phyloP scores from a whole-genome alignment of 495 filamentous ascomycete genomes.

The Penicillium daleae region DNA sequence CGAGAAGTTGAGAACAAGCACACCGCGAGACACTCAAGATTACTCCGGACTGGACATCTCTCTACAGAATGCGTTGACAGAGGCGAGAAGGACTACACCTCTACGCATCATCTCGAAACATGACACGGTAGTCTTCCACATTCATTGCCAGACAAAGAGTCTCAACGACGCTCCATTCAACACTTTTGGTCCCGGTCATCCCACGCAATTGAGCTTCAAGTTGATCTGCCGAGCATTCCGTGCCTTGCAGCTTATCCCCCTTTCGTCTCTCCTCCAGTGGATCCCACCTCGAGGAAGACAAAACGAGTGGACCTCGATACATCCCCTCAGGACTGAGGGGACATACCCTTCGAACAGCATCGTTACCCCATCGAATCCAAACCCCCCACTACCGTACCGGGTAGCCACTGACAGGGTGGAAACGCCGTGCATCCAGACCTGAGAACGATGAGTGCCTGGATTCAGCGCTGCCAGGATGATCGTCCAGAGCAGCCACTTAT shows the following conservation, averaged over 20 bases:
- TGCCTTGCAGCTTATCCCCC: conserved; percentile 31
- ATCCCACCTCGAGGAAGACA: not conserved
- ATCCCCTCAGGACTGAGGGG: conserved; percentile 31
- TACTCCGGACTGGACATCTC: not conserved
- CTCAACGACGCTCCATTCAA: not conserved
- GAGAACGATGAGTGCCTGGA: conserved; percentile 34
- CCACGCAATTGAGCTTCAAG: conserved; percentile 3
- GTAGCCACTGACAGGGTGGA: conserved; percentile 15
- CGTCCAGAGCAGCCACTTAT: conserved; percentile 32
- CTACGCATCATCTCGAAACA: not conserved
- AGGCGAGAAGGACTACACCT: not conserved
- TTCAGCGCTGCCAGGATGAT: conserved; percentile 30
- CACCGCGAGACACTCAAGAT: not conserved
- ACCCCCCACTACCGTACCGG: conserved; percentile 6
- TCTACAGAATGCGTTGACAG: not conserved
- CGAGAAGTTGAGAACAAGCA: not conserved
- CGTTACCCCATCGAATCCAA: conserved; percentile 17
- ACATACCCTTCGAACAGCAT: conserved; percentile 27
- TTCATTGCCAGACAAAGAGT: not conserved
- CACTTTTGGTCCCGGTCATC: conserved; percentile 5
- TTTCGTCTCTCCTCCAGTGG: conserved; percentile 12
- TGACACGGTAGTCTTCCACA: not conserved
- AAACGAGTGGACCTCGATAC: conserved; percentile 26
- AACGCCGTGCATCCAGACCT: conserved; percentile 26
- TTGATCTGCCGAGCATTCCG: conserved; percentile 24